phyloP scores from a whole-genome alignment of 148 eudicot genomes.

The Simmondsia chinensis region DNA sequence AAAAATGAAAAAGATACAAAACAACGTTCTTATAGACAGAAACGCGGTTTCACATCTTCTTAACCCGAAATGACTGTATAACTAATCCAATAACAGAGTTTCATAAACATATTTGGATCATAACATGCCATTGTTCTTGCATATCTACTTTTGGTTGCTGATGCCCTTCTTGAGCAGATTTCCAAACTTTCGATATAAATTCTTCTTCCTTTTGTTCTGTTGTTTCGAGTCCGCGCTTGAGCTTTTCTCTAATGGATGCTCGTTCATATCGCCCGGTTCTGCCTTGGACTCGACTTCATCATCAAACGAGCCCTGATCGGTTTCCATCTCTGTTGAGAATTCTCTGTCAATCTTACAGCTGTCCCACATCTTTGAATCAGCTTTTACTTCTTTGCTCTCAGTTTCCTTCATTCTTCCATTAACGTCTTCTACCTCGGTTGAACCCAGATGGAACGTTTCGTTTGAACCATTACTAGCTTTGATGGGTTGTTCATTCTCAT shows the following conservation, averaged over 20 bases:
- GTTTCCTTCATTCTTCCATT: slow-evolving; percentile 23
- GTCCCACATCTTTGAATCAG: slow-evolving; percentile 79
- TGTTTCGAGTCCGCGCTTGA: slow-evolving; percentile 49
- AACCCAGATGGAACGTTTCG: too few relatives aligned
- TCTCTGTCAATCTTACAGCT: slow-evolving; percentile 68
- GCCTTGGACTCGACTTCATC: slow-evolving; percentile 61
- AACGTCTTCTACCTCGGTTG: slow-evolving; percentile 18
- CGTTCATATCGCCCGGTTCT: slow-evolving; percentile 41
- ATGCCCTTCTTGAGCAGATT: slow-evolving; percentile 72
- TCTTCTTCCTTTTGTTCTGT: slow-evolving; percentile 79
- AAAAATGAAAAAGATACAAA: slow-evolving; percentile 23
- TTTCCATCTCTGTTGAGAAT: slow-evolving; percentile 44
- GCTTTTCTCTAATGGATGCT: slow-evolving; percentile 36
- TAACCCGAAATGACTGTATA: too few relatives aligned
- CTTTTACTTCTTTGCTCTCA: slow-evolving; percentile 30
- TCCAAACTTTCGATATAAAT: slow-evolving; percentile 70
- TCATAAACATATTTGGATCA: too few relatives aligned
- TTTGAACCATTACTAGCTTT: too few relatives aligned
- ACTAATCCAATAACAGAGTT: too few relatives aligned
- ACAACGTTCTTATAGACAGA: too few relatives aligned
- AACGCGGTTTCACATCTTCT: too few relatives aligned
- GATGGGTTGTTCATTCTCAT: too few relatives aligned
- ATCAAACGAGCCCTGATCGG: slow-evolving; percentile 59
- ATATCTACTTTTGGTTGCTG: slow-evolving; percentile 45
- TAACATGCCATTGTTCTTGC: too few relatives aligned